Evolutionary conservation across 352 stramenopile genomes (phyloP), one percentile per base, ranked within the genome.

Genomic region (Phytopythium oedochilum): DNA sequence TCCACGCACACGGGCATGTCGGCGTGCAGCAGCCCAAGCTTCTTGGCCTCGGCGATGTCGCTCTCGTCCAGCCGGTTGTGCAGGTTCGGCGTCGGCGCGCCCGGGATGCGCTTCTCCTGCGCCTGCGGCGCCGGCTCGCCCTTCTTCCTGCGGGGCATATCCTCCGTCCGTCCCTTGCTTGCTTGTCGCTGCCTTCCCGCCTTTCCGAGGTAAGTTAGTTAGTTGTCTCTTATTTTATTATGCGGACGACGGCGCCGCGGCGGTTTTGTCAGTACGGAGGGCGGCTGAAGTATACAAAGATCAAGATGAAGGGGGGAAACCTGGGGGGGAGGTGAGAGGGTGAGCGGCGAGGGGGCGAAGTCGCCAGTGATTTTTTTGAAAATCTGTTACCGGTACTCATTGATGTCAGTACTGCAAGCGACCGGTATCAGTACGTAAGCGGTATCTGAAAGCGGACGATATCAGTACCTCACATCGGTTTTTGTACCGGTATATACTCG

Each of bases 1-100:
- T 92, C 82, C 18, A 50, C 26, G 25, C 61, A 78, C 29, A 92
- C 60, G 22, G 70, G 56, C 25, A 88, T 63, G 17, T 72, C 64
- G 14, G 55, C 43, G 14, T 75, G 71, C 53, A 92, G 60, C 28
- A 92, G 45, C 0, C 78, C 77, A 3, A 92, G 60, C 6, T 61
- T 49, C 18, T 54, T 68, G 11, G 78, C 78, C 29, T 86, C 73
- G 17, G 47, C 35, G 35, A 87, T 48, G 60, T 92, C 82, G 32
- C 60, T 71, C 31, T 75, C 65, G 52, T 92, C 82, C 53, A 92
- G 58, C 0, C 78, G 81, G 46, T 76, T 87, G 68, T 71, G 89
- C 34, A 76, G 20, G 35, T 54, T 58, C 12, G 52, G 39, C 38
- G 18, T 18, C 39, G 52, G 52, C 52, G 39, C 42, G 39, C 39